These are phyloP conservation scores for Pseudopyrenochaeta lycopersici DNA, from an alignment of 2,329 filamentous ascomycete genomes.

Conservation along the genomic window DNA sequence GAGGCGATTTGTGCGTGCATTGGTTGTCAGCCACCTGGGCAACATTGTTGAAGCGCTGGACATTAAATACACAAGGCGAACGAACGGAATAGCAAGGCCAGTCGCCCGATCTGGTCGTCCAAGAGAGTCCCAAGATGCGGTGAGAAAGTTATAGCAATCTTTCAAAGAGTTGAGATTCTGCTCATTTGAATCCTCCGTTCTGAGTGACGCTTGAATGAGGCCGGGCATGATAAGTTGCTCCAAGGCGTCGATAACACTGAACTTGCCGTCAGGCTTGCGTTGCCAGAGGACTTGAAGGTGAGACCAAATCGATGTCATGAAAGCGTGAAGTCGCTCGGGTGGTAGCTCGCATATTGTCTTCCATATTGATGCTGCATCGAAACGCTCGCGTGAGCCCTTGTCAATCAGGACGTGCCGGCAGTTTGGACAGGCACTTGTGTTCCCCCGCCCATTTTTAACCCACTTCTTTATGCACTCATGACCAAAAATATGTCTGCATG, in stretches of 20 bases:
- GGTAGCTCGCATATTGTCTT: conserved; percentile 33
- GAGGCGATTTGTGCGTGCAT: conserved; percentile 26
- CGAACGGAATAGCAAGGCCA: conserved; percentile 38
- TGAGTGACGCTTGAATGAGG: conserved; percentile 17
- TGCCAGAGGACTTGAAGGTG: conserved; percentile 30
- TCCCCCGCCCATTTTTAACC: conserved; percentile 32
- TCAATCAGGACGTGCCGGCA: conserved; percentile 35
- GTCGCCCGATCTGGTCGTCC: conserved; percentile 29
- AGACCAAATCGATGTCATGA: conserved; percentile 32
- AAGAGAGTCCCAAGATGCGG: conserved; percentile 37
- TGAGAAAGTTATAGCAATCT: conserved; percentile 34
- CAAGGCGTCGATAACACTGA: conserved; percentile 29
- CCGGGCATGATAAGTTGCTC: conserved; percentile 32
- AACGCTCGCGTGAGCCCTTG: conserved; percentile 13
- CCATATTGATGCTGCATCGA: conserved; percentile 37
- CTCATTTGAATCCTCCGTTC: neutral
- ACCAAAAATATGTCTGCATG: conserved; percentile 45
- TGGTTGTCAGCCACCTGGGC: conserved; percentile 34
- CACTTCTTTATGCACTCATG: conserved; percentile 40
- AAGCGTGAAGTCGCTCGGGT: conserved; percentile 21
- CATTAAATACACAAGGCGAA: conserved; percentile 42
- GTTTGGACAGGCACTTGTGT: conserved; percentile 36
- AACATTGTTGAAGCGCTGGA: conserved; percentile 29
- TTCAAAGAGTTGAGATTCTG: conserved; percentile 17
- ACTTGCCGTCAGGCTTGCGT: conserved; percentile 20